Evolutionary conservation across 2,329 filamentous ascomycete species (phyloP).

Genomic region (Calycina marina): DNA sequence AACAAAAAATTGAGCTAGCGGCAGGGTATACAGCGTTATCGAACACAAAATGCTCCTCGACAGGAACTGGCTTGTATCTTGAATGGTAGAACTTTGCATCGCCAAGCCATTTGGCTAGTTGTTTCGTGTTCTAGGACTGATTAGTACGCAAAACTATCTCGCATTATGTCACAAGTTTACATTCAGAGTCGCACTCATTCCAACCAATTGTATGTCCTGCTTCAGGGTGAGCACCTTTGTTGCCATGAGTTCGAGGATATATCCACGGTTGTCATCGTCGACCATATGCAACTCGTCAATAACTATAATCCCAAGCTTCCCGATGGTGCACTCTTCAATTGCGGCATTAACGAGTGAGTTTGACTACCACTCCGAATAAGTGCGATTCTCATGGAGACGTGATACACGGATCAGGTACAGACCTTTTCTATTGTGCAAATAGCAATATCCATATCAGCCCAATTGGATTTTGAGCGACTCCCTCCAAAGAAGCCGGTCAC

Average conservation of each 20-base stretch:
- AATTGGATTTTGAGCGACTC: slow-evolving; percentile 48
- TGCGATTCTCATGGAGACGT: not conserved
- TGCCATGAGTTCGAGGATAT: slow-evolving; percentile 59
- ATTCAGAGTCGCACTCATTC: slow-evolving; percentile 68
- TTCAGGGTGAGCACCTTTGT: slow-evolving; percentile 59
- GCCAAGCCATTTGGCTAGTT: slow-evolving; percentile 53
- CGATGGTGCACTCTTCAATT: slow-evolving; percentile 53
- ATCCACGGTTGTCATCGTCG: slow-evolving; percentile 63
- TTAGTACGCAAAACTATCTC: slow-evolving; percentile 1
- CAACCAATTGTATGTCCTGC: slow-evolving; percentile 54
- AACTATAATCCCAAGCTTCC: slow-evolving; percentile 51
- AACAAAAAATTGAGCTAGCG: slow-evolving; percentile 39
- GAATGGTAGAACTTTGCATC: slow-evolving; percentile 58
- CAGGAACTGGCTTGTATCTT: slow-evolving; percentile 58
- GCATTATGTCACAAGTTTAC: slow-evolving; percentile 25
- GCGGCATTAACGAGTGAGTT: slow-evolving; percentile 60
- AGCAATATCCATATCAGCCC: slow-evolving; percentile 63
- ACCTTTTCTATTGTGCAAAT: slow-evolving; percentile 72
- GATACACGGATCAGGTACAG: slow-evolving; percentile 3
- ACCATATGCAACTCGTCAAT: slow-evolving; percentile 75
- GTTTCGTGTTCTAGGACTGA: slow-evolving; percentile 44
- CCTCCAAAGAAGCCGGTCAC: slow-evolving; percentile 65
- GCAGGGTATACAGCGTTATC: slow-evolving; percentile 53
- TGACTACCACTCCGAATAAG: slow-evolving; percentile 32
- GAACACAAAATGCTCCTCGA: slow-evolving; percentile 61